phyloP scores from a whole-genome alignment of 768 basidiomycete genomes.

The Rhizopogon rudus region DNA sequence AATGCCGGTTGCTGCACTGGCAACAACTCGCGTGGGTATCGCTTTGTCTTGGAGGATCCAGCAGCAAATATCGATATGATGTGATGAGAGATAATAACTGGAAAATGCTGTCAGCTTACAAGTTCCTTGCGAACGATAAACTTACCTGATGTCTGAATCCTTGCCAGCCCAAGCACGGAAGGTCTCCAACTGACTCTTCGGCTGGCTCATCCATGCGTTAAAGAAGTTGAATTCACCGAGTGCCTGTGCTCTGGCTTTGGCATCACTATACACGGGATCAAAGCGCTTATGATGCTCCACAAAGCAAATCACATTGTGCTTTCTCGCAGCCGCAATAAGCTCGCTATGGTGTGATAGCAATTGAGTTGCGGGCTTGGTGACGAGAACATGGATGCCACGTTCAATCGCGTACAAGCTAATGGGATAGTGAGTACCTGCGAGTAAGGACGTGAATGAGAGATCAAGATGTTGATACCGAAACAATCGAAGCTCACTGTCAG shows the following conservation, averaged over 20 bases:
- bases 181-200: conserved; percentile 90
- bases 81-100: conserved; percentile 92
- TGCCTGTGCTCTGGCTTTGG: conserved; percentile 65
- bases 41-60: conserved; percentile 80
- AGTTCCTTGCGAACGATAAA: not conserved
- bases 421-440: conserved; percentile 71
- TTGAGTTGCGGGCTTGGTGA: conserved; percentile 92
- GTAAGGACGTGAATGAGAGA: not conserved
- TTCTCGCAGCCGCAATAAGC: conserved; percentile 69
- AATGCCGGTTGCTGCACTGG: conserved; percentile 87
- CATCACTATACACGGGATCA: conserved; percentile 92
- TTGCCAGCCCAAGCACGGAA: conserved; percentile 95
- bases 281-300: conserved; percentile 95
- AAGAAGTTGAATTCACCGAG: conserved; percentile 95
- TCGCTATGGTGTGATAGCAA: conserved; percentile 77
- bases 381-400: conserved; percentile 79
- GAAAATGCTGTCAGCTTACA: not conserved
- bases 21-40: conserved; percentile 79
- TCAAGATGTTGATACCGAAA: not conserved
- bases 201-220: conserved; percentile 97
- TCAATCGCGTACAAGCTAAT: conserved; percentile 87
- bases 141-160: conserved; percentile 85
- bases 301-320: conserved; percentile 81
- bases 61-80: conserved; percentile 88
- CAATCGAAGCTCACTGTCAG: conserved; percentile 58